phyloP scores from a whole-genome alignment of 2,329 filamentous ascomycete genomes.

The Talaromyces islandicus region DNA sequence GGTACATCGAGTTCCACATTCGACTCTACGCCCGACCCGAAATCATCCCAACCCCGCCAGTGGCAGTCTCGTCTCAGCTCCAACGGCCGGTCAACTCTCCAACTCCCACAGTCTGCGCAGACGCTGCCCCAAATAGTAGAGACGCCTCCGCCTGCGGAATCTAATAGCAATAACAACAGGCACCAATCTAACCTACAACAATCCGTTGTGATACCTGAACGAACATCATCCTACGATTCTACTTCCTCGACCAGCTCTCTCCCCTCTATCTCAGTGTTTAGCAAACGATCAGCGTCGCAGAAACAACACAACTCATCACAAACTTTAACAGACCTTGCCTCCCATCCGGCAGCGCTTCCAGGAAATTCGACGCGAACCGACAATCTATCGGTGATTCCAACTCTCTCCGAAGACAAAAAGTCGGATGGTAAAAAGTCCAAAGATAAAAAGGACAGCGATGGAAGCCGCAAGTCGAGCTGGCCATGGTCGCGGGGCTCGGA shows the following conservation, averaged over 20 bases:
- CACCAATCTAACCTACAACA: constrained; percentile 17
- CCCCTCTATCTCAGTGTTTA: constrained; percentile 40
- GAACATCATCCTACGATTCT: constrained; percentile 45
- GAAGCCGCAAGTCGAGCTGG: constrained; percentile 68
- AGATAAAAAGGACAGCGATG: constrained; percentile 67
- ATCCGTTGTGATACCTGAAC: constrained; percentile 41
- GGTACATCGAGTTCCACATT: constrained; percentile 19
- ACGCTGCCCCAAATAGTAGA: constrained; percentile 56
- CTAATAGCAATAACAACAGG: background rate
- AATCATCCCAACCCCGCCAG: constrained; percentile 36
- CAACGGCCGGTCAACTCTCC: constrained; percentile 51
- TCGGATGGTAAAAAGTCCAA: constrained; percentile 58
- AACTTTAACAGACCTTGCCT: constrained; percentile 59
- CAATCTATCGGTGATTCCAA: constrained; percentile 73
- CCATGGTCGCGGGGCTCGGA: constrained; percentile 71
- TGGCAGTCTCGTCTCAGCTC: constrained; percentile 54
- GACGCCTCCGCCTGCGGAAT: constrained; percentile 45
- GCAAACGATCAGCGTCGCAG: constrained; percentile 30
- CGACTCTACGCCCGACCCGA: constrained; percentile 24
- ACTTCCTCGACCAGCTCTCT: constrained; percentile 15
- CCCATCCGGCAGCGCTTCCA: constrained; percentile 62
- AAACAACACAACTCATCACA: constrained; percentile 35
- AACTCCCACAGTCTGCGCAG: constrained; percentile 43
- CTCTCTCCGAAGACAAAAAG: constrained; percentile 67
- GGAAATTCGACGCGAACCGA: constrained; percentile 69